A percentile compares a stretch with the other conserved stretches of the same genome.
Conservation (phyloP, 2,329 filamentous ascomycete species). For the Cryoendolithus antarcticus region DNA sequence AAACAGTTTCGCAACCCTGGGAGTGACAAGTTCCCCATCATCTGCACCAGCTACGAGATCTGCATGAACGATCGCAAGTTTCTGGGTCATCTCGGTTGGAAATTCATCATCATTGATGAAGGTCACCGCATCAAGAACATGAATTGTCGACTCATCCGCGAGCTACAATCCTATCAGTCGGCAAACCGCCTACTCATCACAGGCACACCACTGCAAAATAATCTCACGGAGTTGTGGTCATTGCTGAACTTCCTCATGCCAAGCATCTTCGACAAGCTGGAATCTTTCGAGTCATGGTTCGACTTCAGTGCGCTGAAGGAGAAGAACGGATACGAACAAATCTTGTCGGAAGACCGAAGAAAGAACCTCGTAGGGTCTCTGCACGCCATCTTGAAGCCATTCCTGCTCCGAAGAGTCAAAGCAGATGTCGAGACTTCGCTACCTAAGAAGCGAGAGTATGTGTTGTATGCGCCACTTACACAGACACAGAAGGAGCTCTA, state of each 20-base stretch:
- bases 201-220: slow-evolving; percentile 90
- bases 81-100: slow-evolving; percentile 78
- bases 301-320: slow-evolving; percentile 90
- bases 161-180: slow-evolving; percentile 77
- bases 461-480: slow-evolving; percentile 86
- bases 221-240: slow-evolving; percentile 89
- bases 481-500: slow-evolving; percentile 86
- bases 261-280: slow-evolving; percentile 83
- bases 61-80: slow-evolving; percentile 79
- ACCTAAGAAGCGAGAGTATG: slow-evolving; percentile 95
- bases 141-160: slow-evolving; percentile 80
- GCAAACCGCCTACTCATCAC: slow-evolving; percentile 87
- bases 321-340: slow-evolving; percentile 63
- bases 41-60: slow-evolving; percentile 94
- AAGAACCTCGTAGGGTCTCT: slow-evolving; percentile 74
- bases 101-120: slow-evolving; percentile 97
- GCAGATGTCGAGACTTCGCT: slow-evolving; percentile 81
- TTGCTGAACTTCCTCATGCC: slow-evolving; percentile 86
- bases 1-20: slow-evolving; percentile 60
- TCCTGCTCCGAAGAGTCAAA: slow-evolving; percentile 79
- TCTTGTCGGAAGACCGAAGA: slow-evolving; percentile 66
- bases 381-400: slow-evolving; percentile 83
- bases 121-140: slow-evolving; percentile 96
- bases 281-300: slow-evolving; percentile 91
- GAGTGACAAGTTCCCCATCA: slow-evolving; percentile 67